A percentile compares a stretch with the other conserved stretches of the same genome.
Evolutionary conservation across 208 protist genomes (phyloP).

Genomic region (Trypanosoma mega): DNA sequence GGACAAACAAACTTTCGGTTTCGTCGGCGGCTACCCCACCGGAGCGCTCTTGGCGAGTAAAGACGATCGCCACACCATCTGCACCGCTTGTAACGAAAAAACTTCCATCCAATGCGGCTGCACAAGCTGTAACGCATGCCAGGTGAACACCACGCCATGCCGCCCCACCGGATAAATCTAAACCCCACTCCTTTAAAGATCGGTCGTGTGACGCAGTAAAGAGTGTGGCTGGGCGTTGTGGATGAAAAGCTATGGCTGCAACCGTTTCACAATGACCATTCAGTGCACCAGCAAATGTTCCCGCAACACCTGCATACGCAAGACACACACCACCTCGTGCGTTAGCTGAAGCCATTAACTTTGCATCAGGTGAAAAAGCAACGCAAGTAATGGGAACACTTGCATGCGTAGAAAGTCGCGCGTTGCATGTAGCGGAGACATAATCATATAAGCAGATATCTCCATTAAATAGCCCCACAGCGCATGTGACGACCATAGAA

Average conservation of each 20-base stretch:
- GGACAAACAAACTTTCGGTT: conserved; percentile 16
- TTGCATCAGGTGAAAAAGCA: conserved; percentile 59
- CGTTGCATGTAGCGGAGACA: conserved; percentile 41
- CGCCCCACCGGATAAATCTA: conserved; percentile 42
- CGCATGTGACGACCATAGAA: conserved; percentile 75
- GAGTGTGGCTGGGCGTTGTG: conserved; percentile 5
- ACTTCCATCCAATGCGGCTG: conserved; percentile 38
- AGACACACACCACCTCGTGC: conserved; percentile 62
- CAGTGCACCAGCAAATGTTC: conserved; percentile 45
- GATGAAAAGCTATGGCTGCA: conserved; percentile 44
- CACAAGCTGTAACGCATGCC: conserved; percentile 56
- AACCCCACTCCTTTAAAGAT: conserved; percentile 43
- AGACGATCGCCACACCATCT: conserved; percentile 66
- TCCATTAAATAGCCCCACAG: conserved; percentile 63
- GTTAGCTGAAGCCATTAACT: conserved; percentile 72
- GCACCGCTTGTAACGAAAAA: conserved; percentile 63
- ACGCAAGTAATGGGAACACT: conserved; percentile 56
- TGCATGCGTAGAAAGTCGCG: conserved; percentile 46
- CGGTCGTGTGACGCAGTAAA: conserved; percentile 14
- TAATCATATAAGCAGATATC: conserved; percentile 60
- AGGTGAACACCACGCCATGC: conserved; percentile 34
- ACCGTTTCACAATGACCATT: conserved; percentile 72
- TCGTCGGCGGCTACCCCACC: background rate
- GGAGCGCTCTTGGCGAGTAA: conserved; percentile 10
- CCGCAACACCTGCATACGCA: conserved; percentile 57